Conservation (phyloP, 1,139 yeast genomes). For the Geotrichum reessii region DNA sequence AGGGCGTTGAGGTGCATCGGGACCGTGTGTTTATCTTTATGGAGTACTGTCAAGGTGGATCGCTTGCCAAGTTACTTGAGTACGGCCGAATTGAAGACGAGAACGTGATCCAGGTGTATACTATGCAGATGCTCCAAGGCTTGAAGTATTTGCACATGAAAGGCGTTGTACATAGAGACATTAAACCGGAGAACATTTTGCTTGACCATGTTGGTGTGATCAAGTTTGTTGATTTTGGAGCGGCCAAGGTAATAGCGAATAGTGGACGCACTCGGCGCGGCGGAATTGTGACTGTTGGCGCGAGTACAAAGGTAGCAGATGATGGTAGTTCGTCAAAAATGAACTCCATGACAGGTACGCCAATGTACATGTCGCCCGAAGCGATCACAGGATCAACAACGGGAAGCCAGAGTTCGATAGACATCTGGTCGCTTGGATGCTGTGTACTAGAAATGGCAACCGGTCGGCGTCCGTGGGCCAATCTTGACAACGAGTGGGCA, state of each 20-base stretch:
- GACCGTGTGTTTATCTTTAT: constrained; percentile 92
- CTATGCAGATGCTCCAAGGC: constrained; percentile 91
- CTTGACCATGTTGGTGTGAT: constrained; percentile 89
- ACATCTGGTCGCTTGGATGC: constrained; percentile 75
- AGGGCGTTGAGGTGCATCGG: constrained; percentile 94
- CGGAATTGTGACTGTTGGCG: background rate
- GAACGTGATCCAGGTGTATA: constrained; percentile 82
- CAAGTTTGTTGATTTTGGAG: constrained; percentile 95
- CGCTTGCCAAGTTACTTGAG: constrained; percentile 72
- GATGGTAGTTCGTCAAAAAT: constrained; percentile 23
- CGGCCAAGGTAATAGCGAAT: constrained; percentile 88
- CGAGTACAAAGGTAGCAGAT: constrained; percentile 11
- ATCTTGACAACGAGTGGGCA: constrained; percentile 95
- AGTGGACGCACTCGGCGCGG: constrained; percentile 45
- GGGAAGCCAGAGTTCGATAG: constrained; percentile 60
- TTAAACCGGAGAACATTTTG: constrained; percentile 89
- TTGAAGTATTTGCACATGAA: constrained; percentile 88
- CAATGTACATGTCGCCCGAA: constrained; percentile 99
- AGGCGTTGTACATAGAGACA: constrained; percentile 92
- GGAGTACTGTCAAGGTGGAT: constrained; percentile 97
- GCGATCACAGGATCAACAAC: constrained; percentile 70
- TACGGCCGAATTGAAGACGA: constrained; percentile 97
- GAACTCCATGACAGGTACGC: constrained; percentile 80
- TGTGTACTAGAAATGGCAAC: constrained; percentile 88
- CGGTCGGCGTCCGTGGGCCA: constrained; percentile 56